phyloP scores from a whole-genome alignment of 257 asterid species.

The Hygrophila difformis region DNA sequence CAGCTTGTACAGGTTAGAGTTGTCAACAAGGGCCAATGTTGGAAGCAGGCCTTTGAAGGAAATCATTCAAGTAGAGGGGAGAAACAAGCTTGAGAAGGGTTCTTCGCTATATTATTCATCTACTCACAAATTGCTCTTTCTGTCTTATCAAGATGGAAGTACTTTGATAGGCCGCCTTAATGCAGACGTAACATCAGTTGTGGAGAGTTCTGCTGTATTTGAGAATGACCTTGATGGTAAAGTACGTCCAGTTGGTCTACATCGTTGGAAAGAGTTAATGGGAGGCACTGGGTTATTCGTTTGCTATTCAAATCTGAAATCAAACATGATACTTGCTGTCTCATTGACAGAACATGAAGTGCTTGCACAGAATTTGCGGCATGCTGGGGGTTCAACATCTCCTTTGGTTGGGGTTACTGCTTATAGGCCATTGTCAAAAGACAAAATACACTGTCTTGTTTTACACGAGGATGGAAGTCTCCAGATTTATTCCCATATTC shows the following conservation, averaged over 20 bases:
- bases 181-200: slow-evolving; percentile 64
- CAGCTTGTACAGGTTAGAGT: slow-evolving; percentile 75
- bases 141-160: slow-evolving; percentile 91
- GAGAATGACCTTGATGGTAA: slow-evolving; percentile 75
- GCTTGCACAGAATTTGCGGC: slow-evolving; percentile 74
- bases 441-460: slow-evolving; percentile 87
- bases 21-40: slow-evolving; percentile 68
- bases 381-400: slow-evolving; percentile 74
- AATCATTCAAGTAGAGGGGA: slow-evolving; percentile 60
- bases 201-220: slow-evolving; percentile 60
- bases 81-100: slow-evolving; percentile 51
- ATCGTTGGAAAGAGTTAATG: slow-evolving; percentile 83
- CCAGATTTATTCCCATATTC: slow-evolving; percentile 83
- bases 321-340: slow-evolving; percentile 64
- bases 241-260: slow-evolving; percentile 83
- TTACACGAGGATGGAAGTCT: slow-evolving; percentile 99
- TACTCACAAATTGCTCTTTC: slow-evolving; percentile 74
- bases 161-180: slow-evolving; percentile 76
- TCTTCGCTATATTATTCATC: slow-evolving; percentile 68
- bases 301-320: slow-evolving; percentile 79
- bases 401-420: slow-evolving; percentile 93
- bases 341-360: slow-evolving; percentile 80
- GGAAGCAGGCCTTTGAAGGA: slow-evolving; percentile 86
- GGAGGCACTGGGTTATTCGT: slow-evolving; percentile 72
- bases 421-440: slow-evolving; percentile 93